Evolutionary conservation across 2,329 filamentous ascomycete genomes (phyloP).

Genomic region (Xylaria digitata): DNA sequence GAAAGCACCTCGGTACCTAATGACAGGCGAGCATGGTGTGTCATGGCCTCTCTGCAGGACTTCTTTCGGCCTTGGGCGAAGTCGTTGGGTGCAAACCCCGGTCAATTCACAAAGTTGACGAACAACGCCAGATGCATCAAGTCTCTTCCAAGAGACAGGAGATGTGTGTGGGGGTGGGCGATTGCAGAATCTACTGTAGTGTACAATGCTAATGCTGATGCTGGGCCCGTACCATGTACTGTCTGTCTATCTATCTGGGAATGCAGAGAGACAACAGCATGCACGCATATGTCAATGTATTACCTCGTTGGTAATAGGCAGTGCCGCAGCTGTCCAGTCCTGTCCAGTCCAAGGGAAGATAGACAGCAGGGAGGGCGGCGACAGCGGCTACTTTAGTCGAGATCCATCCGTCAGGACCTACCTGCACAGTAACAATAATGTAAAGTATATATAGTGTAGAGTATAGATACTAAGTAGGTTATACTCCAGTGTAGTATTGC

Average conservation of each 20-base stretch:
- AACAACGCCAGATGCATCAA: constrained; percentile 28
- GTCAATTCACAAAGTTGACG: constrained; percentile 29
- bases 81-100: constrained; percentile 37
- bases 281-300: constrained; percentile 24
- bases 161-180: constrained; percentile 28
- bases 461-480: too few relatives aligned
- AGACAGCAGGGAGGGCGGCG: constrained; percentile 24
- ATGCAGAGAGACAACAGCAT: constrained; percentile 22
- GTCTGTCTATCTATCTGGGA: background rate
- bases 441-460: too few relatives aligned
- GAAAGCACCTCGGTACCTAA: constrained; percentile 33
- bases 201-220: background rate
- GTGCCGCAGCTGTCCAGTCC: background rate
- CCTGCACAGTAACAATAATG: too few relatives aligned
- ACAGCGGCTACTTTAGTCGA: constrained; percentile 34
- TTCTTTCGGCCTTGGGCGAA: constrained; percentile 33
- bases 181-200: constrained; percentile 21
- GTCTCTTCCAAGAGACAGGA: constrained; percentile 7
- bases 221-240: constrained; percentile 4
- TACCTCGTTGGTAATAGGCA: constrained; percentile 14
- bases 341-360: constrained; percentile 12
- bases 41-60: constrained; percentile 34
- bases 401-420: background rate
- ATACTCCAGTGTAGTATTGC: too few relatives aligned
- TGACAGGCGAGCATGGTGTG: constrained; percentile 36